Evolutionary conservation across 768 basidiomycete species (phyloP).

Genomic region (Glaciozyma martinii): DNA sequence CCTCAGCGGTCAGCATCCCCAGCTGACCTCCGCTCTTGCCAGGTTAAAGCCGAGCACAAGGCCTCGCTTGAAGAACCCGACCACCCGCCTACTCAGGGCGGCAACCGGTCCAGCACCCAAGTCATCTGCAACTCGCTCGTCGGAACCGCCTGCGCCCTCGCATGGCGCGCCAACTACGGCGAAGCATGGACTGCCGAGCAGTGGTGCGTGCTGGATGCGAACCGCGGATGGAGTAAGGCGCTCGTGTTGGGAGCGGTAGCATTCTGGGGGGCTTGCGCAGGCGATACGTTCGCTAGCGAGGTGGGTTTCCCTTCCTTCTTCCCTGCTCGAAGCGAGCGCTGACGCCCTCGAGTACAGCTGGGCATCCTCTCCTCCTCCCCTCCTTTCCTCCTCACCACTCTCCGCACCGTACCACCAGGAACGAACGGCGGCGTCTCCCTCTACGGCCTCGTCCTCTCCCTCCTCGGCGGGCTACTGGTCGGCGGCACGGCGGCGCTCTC

Average conservation of each 20-base stretch:
- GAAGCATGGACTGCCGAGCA: background rate
- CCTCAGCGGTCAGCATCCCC: background rate
- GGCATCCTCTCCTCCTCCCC: slow-evolving; percentile 67
- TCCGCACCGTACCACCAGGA: slow-evolving; percentile 66
- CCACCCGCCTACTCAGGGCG: slow-evolving; percentile 46
- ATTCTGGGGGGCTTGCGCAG: slow-evolving; percentile 28
- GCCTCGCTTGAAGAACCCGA: slow-evolving; percentile 51
- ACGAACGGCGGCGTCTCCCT: slow-evolving; percentile 81
- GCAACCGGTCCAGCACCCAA: slow-evolving; percentile 68
- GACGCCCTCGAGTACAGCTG: slow-evolving; percentile 40
- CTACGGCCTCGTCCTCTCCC: slow-evolving; percentile 63
- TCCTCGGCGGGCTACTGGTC: slow-evolving; percentile 62
- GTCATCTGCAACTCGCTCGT: slow-evolving; percentile 64
- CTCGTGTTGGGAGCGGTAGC: slow-evolving; percentile 18
- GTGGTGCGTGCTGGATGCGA: slow-evolving; percentile 16
- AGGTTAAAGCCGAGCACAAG: slow-evolving; percentile 55
- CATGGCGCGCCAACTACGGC: slow-evolving; percentile 47
- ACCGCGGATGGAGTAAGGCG: slow-evolving; percentile 3
- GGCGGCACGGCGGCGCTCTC: slow-evolving; percentile 54
- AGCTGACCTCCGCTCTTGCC: background rate
- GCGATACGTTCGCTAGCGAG: slow-evolving; percentile 61
- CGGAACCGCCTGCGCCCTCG: slow-evolving; percentile 51
- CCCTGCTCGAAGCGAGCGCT: background rate
- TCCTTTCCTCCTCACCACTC: slow-evolving; percentile 66
- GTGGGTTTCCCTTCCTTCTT: slow-evolving; percentile 1